Evolutionary conservation across 257 asterid species (phyloP).

Genomic region (Anisodus acutangulus): DNA sequence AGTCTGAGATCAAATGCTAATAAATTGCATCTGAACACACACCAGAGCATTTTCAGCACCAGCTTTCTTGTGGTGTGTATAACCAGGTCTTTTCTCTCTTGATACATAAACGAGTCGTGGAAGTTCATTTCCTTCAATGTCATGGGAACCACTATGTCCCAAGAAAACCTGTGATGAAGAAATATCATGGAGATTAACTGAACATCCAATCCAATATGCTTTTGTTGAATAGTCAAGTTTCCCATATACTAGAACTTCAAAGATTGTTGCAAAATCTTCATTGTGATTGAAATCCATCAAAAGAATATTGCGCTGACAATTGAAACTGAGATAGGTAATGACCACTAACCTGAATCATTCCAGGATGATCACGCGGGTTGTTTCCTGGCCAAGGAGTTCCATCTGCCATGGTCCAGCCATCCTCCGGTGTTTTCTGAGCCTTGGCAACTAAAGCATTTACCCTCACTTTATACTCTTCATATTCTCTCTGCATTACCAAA

Average conservation of each 20-base stretch:
- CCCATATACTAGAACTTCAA: neutral
- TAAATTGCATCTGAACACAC: neutral
- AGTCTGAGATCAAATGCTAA: neutral
- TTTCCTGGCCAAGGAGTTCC: constrained; percentile 99
- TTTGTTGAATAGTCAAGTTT: too few relatives aligned
- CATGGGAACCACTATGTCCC: constrained; percentile 87
- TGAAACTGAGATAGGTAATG: neutral
- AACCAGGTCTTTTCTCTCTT: constrained; percentile 98
- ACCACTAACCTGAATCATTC: constrained; percentile 87
- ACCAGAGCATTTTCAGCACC: constrained; percentile 99
- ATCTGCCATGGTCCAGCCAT: constrained; percentile 99
- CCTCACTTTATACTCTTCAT: constrained; percentile 96
- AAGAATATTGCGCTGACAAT: neutral
- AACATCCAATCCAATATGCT: neutral
- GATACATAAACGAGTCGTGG: constrained; percentile 95
- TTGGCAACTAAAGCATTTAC: constrained; percentile 92
- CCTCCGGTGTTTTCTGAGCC: constrained; percentile 98
- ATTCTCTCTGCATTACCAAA: constrained; percentile 69
- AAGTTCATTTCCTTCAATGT: constrained; percentile 87
- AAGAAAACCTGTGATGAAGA: constrained; percentile 69
- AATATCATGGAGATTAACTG: neutral
- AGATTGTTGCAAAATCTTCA: neutral
- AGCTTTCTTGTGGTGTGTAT: constrained; percentile 97
- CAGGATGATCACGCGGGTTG: constrained; percentile 94
- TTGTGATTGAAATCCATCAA: neutral